phyloP scores from a whole-genome alignment of 2,329 filamentous ascomycete genomes.

The Ilyonectria robusta region DNA sequence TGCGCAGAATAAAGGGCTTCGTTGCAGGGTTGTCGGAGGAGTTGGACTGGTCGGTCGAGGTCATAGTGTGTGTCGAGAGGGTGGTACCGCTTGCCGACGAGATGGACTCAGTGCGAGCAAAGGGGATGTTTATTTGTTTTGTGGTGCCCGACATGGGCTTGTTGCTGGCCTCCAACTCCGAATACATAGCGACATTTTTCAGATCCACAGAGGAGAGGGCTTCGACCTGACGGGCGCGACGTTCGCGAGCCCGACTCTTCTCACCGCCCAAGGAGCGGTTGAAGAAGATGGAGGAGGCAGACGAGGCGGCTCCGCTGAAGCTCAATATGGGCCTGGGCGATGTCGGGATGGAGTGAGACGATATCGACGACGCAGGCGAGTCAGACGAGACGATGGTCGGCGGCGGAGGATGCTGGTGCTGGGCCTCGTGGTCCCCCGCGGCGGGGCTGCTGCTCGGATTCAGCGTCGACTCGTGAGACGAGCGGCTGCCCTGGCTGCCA shows the following conservation, averaged over 20 bases:
- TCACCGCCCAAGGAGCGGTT: constrained; percentile 38
- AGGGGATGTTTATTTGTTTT: constrained; percentile 54
- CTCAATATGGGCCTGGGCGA: constrained; percentile 38
- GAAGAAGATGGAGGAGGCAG: constrained; percentile 42
- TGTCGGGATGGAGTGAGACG: constrained; percentile 31
- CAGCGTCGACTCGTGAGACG: constrained; percentile 48
- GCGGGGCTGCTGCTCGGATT: constrained; percentile 50
- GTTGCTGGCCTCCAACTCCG: constrained; percentile 48
- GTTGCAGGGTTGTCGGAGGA: constrained; percentile 58
- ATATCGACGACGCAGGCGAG: constrained; percentile 37
- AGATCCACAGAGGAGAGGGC: constrained; percentile 43
- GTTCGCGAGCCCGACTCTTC: constrained; percentile 41
- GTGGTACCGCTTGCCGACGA: constrained; percentile 63
- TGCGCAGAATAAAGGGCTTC: constrained; percentile 77
- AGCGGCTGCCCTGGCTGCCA: constrained; percentile 47
- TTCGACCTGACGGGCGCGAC: constrained; percentile 40
- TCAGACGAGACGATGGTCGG: constrained; percentile 42
- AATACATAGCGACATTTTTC: constrained; percentile 57
- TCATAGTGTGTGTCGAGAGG: constrained; percentile 62
- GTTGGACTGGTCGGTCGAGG: constrained; percentile 63
- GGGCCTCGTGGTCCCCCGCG: constrained; percentile 41
- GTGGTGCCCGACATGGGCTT: constrained; percentile 48
- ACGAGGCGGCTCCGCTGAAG: constrained; percentile 17
- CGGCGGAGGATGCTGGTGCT: constrained; percentile 38
- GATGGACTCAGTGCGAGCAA: constrained; percentile 61